A percentile compares a stretch with the other conserved stretches of the same genome.
These are phyloP conservation scores for Hypoxylon sp. DNA, from an alignment of 2,329 filamentous ascomycete species.

Conservation along the genomic window DNA sequence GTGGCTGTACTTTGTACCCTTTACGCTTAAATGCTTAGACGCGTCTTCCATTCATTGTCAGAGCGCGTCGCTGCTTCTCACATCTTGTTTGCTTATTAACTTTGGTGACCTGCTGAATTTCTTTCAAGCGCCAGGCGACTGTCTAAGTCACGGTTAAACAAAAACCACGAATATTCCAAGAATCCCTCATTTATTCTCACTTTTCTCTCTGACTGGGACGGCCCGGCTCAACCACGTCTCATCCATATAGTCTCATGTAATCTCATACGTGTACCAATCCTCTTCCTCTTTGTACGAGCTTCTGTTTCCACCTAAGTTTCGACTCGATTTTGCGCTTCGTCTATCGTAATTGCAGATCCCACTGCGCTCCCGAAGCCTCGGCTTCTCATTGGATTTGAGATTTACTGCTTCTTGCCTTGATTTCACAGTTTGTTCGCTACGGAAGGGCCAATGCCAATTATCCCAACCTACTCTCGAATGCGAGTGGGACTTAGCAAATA, in stretches of 20 bases:
- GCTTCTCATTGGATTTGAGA: neutral
- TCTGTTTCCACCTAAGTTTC: constrained; percentile 4
- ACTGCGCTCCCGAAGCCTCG: neutral
- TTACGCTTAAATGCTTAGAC: too few relatives aligned
- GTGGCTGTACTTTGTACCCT: neutral
- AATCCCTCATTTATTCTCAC: constrained; percentile 1
- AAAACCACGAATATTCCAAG: neutral
- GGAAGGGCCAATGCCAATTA: constrained; percentile 14
- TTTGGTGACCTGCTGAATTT: neutral
- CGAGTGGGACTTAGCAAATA: constrained; percentile 28
- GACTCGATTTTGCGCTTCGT: neutral
- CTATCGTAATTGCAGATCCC: neutral
- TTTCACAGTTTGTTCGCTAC: neutral
- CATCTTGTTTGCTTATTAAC: neutral
- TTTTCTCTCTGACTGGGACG: neutral
- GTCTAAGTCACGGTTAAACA: neutral
- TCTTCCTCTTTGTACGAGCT: neutral
- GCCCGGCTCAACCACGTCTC: neutral
- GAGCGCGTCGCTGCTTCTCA: constrained; percentile 18
- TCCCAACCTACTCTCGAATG: neutral
- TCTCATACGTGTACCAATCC: neutral
- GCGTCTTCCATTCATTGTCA: constrained; percentile 12
- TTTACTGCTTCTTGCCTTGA: neutral
- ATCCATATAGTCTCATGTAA: too few relatives aligned
- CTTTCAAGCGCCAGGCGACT: neutral